Conservation (phyloP, 805 yeast species). For the Kodamaea neixiangensis region DNA sequence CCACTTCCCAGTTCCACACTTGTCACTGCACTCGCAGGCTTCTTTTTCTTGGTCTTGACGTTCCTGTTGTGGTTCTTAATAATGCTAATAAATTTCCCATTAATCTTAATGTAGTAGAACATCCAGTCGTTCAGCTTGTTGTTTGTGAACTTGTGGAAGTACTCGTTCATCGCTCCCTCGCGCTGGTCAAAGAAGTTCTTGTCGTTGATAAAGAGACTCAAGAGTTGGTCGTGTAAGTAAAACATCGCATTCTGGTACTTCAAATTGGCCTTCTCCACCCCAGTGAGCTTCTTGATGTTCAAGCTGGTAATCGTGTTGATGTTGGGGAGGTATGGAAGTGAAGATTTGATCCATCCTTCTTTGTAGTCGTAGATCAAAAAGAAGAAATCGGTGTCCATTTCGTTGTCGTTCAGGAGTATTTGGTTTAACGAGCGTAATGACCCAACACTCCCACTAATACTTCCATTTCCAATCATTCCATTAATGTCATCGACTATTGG, state of each 20-base stretch:
- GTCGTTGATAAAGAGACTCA: conserved; percentile 29
- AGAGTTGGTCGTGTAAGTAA: conserved; percentile 41
- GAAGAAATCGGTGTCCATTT: conserved; percentile 37
- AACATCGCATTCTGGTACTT: conserved; percentile 32
- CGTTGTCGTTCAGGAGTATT: conserved; percentile 14
- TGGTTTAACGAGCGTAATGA: conserved; percentile 29
- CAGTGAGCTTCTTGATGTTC: conserved; percentile 7
- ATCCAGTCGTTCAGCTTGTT: conserved; percentile 43
- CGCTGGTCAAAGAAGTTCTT: conserved; percentile 22
- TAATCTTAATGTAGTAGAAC: conserved; percentile 37
- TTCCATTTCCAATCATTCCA: not conserved
- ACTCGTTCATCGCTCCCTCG: conserved; percentile 28
- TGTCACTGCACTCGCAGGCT: not conserved
- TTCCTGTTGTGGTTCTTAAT: conserved; percentile 36
- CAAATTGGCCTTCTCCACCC: conserved; percentile 10
- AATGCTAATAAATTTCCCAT: conserved; percentile 32
- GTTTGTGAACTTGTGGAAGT: conserved; percentile 42
- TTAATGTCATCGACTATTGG: conserved; percentile 27
- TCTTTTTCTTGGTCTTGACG: conserved; percentile 15
- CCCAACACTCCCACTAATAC: conserved; percentile 20
- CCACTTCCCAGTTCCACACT: not conserved
- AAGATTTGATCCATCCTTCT: conserved; percentile 30
- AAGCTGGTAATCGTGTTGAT: conserved; percentile 13
- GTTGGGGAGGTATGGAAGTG: conserved; percentile 39
- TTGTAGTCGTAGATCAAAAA: conserved; percentile 33